phyloP scores from a whole-genome alignment of 1,284 basidiomycete genomes.

The Irpex rosettiformis region DNA sequence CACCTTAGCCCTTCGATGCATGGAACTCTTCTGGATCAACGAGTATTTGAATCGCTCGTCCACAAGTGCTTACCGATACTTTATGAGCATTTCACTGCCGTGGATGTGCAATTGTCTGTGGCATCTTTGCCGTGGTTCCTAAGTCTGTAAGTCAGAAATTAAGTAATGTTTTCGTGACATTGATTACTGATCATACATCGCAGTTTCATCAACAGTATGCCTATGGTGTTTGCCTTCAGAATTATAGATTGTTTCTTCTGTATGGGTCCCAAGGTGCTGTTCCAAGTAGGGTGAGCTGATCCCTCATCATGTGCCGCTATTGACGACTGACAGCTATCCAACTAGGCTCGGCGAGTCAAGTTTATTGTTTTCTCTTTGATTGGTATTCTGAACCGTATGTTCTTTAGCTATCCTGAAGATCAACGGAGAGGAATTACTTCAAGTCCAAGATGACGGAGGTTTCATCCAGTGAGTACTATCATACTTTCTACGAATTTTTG shows the following conservation, averaged over 20 bases:
- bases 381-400: background rate
- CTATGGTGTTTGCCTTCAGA: constrained; percentile 97
- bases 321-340: constrained; percentile 4
- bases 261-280: constrained; percentile 97
- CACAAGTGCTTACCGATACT: constrained; percentile 88
- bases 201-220: constrained; percentile 98
- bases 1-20: constrained; percentile 89
- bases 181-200: constrained; percentile 2
- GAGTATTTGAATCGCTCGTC: constrained; percentile 97
- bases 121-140: constrained; percentile 99
- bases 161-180: background rate
- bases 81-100: constrained; percentile 87
- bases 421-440: constrained; percentile 92
- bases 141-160: constrained; percentile 61
- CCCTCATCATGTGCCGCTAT: background rate
- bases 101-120: constrained; percentile 96
- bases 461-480: constrained; percentile 82
- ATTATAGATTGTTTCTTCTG: constrained; percentile 99
- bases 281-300: constrained; percentile 86
- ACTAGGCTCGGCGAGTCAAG: constrained; percentile 40
- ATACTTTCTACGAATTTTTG: background rate
- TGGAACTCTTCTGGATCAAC: constrained; percentile 95
- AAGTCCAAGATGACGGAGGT: constrained; percentile 95
- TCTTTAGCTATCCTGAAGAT: constrained; percentile 90
- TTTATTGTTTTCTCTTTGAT: background rate